Percentiles rank a stretch among this genome's conserved stretches.
phyloP scores from a whole-genome alignment of 2,329 filamentous ascomycete genomes.

The Fusarium protoensiforme region DNA sequence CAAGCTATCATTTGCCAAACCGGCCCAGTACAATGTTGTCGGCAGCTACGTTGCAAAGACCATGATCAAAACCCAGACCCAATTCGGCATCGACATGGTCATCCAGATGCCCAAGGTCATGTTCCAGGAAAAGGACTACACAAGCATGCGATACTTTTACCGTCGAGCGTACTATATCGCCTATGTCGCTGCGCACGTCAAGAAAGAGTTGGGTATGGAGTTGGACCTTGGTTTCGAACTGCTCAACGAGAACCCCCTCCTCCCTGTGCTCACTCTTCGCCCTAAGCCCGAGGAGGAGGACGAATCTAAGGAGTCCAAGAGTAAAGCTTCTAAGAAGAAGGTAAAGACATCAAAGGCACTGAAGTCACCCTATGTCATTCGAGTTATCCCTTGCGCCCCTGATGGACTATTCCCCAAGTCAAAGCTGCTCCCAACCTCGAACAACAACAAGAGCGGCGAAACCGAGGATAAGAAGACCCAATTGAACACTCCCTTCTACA shows the following conservation, averaged over 20 bases:
- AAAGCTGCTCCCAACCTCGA: constrained; percentile 77
- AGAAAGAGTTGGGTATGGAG: constrained; percentile 62
- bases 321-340: constrained; percentile 40
- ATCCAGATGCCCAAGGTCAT: constrained; percentile 83
- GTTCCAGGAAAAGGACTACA: constrained; percentile 94
- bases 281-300: constrained; percentile 44
- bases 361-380: constrained; percentile 67
- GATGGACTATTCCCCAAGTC: constrained; percentile 74
- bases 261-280: constrained; percentile 71
- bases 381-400: constrained; percentile 80
- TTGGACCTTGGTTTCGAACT: constrained; percentile 72
- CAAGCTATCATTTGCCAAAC: constrained; percentile 81
- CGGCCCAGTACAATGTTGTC: constrained; percentile 83
- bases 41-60: constrained; percentile 87
- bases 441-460: constrained; percentile 72
- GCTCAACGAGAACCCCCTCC: constrained; percentile 78
- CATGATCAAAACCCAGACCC: constrained; percentile 71
- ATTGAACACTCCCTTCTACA: constrained; percentile 83
- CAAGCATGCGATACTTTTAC: constrained; percentile 94
- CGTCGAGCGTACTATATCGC: constrained; percentile 93
- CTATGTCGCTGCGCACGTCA: constrained; percentile 78
- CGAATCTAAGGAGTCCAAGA: constrained; percentile 21
- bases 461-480: constrained; percentile 56
- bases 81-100: constrained; percentile 80
- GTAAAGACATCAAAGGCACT: constrained; percentile 35